Evolutionary conservation across 2,329 filamentous ascomycete genomes (phyloP).

Genomic region (Helotiales sp.): DNA sequence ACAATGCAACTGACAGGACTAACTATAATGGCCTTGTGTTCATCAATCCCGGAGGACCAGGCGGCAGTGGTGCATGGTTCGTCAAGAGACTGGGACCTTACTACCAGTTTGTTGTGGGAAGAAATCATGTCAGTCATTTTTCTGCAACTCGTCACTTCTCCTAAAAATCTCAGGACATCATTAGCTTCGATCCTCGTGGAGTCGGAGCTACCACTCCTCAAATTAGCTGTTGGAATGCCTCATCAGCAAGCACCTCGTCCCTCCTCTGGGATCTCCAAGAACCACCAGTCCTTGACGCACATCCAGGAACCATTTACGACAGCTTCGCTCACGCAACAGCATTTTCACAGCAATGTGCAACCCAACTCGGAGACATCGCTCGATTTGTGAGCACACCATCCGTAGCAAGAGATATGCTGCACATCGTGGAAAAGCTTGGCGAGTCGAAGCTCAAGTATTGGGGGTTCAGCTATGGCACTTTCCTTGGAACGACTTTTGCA

Average conservation of each 20-base stretch:
- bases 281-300: constrained; percentile 51
- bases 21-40: constrained; percentile 34
- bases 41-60: constrained; percentile 49
- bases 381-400: constrained; percentile 37
- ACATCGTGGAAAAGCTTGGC: constrained; percentile 40
- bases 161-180: constrained; percentile 50
- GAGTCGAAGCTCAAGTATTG: constrained; percentile 51
- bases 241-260: background rate
- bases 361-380: constrained; percentile 9
- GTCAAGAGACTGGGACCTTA: constrained; percentile 33
- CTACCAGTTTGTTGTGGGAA: constrained; percentile 52
- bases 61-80: constrained; percentile 50
- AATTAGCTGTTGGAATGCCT: constrained; percentile 53
- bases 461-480: constrained; percentile 56
- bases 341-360: constrained; percentile 49
- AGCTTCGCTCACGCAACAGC: constrained; percentile 51
- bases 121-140: constrained; percentile 49
- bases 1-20: constrained; percentile 28
- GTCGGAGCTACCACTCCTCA: constrained; percentile 52
- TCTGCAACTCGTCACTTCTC: background rate
- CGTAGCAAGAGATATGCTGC: constrained; percentile 45
- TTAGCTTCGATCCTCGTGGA: constrained; percentile 58
- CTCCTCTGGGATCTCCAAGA: constrained; percentile 53
- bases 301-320: constrained; percentile 53
- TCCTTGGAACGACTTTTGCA: constrained; percentile 52